phyloP scores from a whole-genome alignment of 2,329 filamentous ascomycete species.

The Colletotrichum cereale region DNA sequence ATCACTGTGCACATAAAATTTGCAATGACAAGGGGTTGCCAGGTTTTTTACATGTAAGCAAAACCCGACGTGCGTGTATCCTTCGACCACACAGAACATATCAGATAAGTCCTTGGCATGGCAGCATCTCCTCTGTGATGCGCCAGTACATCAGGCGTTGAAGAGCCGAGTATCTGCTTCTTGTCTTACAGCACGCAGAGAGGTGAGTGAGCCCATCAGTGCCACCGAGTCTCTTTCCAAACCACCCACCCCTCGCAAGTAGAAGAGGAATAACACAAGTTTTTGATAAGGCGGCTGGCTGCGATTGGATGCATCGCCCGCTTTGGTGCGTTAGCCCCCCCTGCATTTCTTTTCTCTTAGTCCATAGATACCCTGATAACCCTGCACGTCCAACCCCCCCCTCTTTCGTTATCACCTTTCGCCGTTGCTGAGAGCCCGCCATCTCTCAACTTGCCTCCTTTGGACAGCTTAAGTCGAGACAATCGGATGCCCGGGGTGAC shows the following conservation, averaged over 20 bases:
- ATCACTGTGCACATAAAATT: neutral
- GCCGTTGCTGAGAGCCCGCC: neutral
- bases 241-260: neutral
- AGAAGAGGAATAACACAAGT: constrained; percentile 1
- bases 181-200: neutral
- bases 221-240: neutral
- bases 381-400: neutral
- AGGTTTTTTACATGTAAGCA: neutral
- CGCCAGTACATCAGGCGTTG: neutral
- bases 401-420: constrained; percentile 16
- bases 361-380: constrained; percentile 17
- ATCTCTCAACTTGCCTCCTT: constrained; percentile 2
- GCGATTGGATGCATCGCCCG: constrained; percentile 30
- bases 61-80: neutral
- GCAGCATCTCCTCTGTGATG: neutral
- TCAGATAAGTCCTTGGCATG: neutral
- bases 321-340: constrained; percentile 25
- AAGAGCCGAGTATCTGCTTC: neutral
- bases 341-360: neutral
- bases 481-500: neutral
- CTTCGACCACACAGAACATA: neutral
- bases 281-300: constrained; percentile 28
- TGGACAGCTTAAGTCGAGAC: neutral
- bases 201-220: neutral
- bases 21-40: neutral